Evolutionary conservation across 2,329 filamentous ascomycete species (phyloP).

Genomic region (Phoma sp.): DNA sequence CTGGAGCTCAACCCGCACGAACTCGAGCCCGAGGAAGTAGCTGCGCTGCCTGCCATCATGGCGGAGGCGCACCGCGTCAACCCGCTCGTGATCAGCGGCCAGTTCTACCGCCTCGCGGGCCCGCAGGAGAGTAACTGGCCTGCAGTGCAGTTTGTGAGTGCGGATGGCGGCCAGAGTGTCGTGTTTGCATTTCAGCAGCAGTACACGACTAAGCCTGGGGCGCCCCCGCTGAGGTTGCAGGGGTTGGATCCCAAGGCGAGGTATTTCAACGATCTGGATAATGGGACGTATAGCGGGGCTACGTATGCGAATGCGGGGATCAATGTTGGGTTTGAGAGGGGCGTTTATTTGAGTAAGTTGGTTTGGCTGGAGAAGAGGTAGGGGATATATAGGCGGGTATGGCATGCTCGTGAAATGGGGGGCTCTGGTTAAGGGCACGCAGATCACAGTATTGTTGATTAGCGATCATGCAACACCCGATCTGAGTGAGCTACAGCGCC

Average conservation of each 20-base stretch:
- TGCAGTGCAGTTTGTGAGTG: constrained; percentile 64
- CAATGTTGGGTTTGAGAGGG: constrained; percentile 56
- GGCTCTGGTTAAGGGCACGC: too few relatives aligned
- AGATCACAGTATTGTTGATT: too few relatives aligned
- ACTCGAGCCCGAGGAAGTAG: constrained; percentile 59
- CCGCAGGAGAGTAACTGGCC: constrained; percentile 68
- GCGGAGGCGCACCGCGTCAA: constrained; percentile 62
- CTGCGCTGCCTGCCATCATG: constrained; percentile 61
- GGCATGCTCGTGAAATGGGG: too few relatives aligned
- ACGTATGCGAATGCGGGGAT: constrained; percentile 69
- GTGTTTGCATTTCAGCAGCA: constrained; percentile 67
- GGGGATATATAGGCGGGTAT: neutral
- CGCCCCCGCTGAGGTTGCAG: constrained; percentile 61
- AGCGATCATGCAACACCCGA: too few relatives aligned
- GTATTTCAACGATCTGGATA: constrained; percentile 60
- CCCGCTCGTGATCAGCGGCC: constrained; percentile 63
- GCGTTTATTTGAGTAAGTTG: constrained; percentile 64
- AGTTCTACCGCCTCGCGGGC: constrained; percentile 64
- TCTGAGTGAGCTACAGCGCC: too few relatives aligned
- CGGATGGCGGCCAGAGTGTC: constrained; percentile 57
- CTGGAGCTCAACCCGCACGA: constrained; percentile 66
- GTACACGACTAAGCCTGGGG: constrained; percentile 59
- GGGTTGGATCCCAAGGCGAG: constrained; percentile 62
- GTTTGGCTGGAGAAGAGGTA: constrained; percentile 58
- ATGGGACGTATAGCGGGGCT: constrained; percentile 60